Base-by-base conservation (phyloP, 2,329 filamentous ascomycete genomes). In the Epichloe gansuensis region DNA sequence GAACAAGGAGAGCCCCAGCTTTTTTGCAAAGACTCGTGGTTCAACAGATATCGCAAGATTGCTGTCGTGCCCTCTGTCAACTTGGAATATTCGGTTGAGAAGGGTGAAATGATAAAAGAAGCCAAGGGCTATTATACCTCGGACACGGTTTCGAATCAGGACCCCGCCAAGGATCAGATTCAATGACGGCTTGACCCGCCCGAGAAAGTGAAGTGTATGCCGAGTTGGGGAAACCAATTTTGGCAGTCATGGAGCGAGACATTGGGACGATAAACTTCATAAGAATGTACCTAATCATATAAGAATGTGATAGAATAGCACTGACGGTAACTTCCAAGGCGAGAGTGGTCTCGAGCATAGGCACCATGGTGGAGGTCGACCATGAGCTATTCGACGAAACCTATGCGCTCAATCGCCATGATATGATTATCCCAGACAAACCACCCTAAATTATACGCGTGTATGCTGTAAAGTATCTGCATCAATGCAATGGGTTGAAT, bases 11-110 rank as follows among this genome's bases (percentile, higher is more conserved):
- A 5, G 56, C 56, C 17, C 17, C 17, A 17, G 17, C 3, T 74
- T 75, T 75, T 76, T n/a, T n/a, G 74, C 55, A 81, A 80, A 53
- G 78, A 82, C 55, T 52, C 81, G 57, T 82, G 77, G 75, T 67
- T 58, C 13, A 56, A 60, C 5, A 74, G 75, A 2, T 71, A 70
- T 53, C 68, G 72, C 12, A 76, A 71, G 57, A 77, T 81, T 54
- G 77, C 77, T 0, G 75, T 79, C 0, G 68, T 81, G 9, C 78
- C 78, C 0, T 70, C 68, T 3, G 71, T 82, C 3, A 80, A 77
- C 55, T 61, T 82, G 2, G 77, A 74, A 53, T 81, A 82, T 58
- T 69, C 69, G 3, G 65, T 77, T 54, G 67, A 72, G 2, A 65
- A 64, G 3, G 73, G 67, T 1, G 63, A 58, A 47, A 62, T 61